phyloP scores from a whole-genome alignment of 2,329 filamentous ascomycete genomes.

The Zalaria obscura region DNA sequence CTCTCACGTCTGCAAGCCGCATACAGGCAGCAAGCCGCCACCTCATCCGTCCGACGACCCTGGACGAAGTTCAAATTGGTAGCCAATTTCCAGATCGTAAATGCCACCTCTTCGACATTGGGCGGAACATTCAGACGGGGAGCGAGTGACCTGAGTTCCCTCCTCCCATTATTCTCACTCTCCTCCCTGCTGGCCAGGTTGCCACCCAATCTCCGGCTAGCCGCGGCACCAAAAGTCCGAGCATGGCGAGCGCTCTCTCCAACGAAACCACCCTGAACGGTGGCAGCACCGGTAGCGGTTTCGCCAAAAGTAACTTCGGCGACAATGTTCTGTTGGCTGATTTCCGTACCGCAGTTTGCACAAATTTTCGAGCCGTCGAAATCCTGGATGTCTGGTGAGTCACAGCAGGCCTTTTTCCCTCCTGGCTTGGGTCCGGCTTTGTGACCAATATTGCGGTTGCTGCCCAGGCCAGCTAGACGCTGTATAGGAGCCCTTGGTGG shows the following conservation, averaged over 20 bases:
- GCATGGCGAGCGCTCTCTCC: constrained; percentile 73
- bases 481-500: constrained; percentile 1
- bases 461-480: constrained; percentile 2
- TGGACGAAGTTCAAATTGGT: constrained; percentile 58
- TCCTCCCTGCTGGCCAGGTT: constrained; percentile 43
- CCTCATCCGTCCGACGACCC: constrained; percentile 70
- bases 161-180: constrained; percentile 30
- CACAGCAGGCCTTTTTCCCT: constrained; percentile 10
- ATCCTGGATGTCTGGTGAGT: constrained; percentile 15
- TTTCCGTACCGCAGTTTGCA: constrained; percentile 69
- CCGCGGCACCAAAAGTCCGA: constrained; percentile 39
- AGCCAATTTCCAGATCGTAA: constrained; percentile 28
- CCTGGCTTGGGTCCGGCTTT: constrained; percentile 1
- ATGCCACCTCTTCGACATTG: constrained; percentile 22
- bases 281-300: constrained; percentile 67
- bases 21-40: constrained; percentile 84
- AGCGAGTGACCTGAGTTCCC: constrained; percentile 23
- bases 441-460: neutral
- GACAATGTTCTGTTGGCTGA: constrained; percentile 79
- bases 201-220: constrained; percentile 28
- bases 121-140: constrained; percentile 23
- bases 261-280: constrained; percentile 83
- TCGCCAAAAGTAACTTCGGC: constrained; percentile 87
- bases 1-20: constrained; percentile 68
- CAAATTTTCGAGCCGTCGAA: constrained; percentile 43